phyloP scores from a whole-genome alignment of 352 stramenopile genomes.

The Peronospora destructor region DNA sequence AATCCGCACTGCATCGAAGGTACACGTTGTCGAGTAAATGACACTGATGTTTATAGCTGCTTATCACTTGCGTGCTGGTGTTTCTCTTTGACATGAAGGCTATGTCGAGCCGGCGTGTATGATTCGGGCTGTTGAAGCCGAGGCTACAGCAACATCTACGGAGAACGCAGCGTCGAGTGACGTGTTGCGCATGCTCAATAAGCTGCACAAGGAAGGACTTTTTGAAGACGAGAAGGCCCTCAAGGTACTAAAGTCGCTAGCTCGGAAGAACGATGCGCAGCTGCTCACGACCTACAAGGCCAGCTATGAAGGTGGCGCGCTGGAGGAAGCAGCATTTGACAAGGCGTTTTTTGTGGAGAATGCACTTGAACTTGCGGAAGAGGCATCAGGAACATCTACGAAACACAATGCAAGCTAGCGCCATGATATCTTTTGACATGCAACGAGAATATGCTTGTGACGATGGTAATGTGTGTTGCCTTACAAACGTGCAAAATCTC shows the following conservation, averaged over 20 bases:
- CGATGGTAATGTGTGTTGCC: too few species aligned
- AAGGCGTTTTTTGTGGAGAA: constrained; percentile 82
- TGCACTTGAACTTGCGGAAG: constrained; percentile 68
- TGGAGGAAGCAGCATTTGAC: constrained; percentile 59
- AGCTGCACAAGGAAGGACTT: constrained; percentile 74
- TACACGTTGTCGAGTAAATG: constrained; percentile 4
- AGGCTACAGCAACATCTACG: constrained; percentile 13
- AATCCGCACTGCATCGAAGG: constrained; percentile 64
- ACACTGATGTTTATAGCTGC: background rate
- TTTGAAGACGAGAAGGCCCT: constrained; percentile 59
- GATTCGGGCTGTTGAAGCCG: constrained; percentile 10
- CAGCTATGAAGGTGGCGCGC: constrained; percentile 53
- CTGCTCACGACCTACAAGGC: constrained; percentile 74
- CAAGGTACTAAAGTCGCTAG: constrained; percentile 80
- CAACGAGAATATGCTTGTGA: too few species aligned
- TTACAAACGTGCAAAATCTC: too few species aligned
- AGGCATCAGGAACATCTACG: constrained; percentile 24
- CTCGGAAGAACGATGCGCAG: constrained; percentile 73
- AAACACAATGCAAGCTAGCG: constrained; percentile 13
- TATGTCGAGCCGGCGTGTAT: constrained; percentile 28
- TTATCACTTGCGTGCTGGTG: background rate
- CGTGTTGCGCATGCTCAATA: constrained; percentile 65
- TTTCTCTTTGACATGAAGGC: constrained; percentile 16
- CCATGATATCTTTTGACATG: too few species aligned
- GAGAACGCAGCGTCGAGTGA: constrained; percentile 47